Base-by-base conservation (phyloP, 495 filamentous ascomycete species). In the Venustampulla echinocandica region DNA sequence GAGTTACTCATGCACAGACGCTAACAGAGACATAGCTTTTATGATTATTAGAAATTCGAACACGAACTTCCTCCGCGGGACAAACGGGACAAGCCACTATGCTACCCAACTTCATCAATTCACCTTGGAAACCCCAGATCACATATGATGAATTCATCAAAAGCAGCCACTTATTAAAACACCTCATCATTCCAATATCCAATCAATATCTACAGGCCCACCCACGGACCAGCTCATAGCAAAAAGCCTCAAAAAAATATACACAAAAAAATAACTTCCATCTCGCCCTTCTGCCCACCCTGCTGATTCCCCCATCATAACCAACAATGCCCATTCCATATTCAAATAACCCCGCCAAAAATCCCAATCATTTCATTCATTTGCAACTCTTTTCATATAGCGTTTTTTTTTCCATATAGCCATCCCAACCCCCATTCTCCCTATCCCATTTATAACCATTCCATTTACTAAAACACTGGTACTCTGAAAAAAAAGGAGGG, bases 21-120 rank as follows among this genome's bases (percentile, higher is more conserved):
- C 35, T 47, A 33, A 58, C 19, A 24, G 17, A 1, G 7, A 30
- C n/a, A 14, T 24, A 59, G 56, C 43, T 59, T 59, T 49, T 59
- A 59, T 33, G 52, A 59, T 30, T 59, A 59, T 49, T 58, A 53
- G 40, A n/a, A n/a, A n/a, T n/a, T n/a, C n/a, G n/a, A n/a, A n/a
- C n/a, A n/a, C n/a, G n/a, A n/a, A n/a, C n/a, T n/a, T n/a, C n/a
- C n/a, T n/a, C n/a, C n/a, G n/a, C n/a, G n/a, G n/a, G n/a, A n/a
- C n/a, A n/a, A n/a, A n/a, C n/a, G n/a, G n/a, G n/a, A n/a, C n/a
- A n/a, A n/a, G n/a, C n/a, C n/a, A n/a, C n/a, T n/a, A n/a, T n/a
- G n/a, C n/a, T n/a, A n/a, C n/a, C n/a, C n/a, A n/a, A n/a, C n/a
- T n/a, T n/a, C n/a, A n/a, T n/a, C n/a, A n/a, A n/a, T n/a, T n/a